A percentile compares a stretch with the other conserved stretches of the same genome.
Evolutionary conservation across 371 early-diverging fungal genomes (phyloP).

Genomic region (Modicella reniformis): DNA sequence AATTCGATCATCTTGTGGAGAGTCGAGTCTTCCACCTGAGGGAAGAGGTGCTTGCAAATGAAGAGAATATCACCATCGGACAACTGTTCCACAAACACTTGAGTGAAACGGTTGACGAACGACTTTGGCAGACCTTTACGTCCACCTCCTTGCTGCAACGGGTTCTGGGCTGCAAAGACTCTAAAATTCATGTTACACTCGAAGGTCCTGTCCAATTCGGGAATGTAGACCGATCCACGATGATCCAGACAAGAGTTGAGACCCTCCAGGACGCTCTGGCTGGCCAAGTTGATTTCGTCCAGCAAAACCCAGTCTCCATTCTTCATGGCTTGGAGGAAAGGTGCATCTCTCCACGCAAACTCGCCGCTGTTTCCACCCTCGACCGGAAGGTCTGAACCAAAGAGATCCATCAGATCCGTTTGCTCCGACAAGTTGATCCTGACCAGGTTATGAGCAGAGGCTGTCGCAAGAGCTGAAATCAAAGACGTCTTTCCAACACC

Average conservation of each 20-base stretch:
- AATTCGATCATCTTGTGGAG: constrained; percentile 86
- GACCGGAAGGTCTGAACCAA: constrained; percentile 97
- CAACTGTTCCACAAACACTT: constrained; percentile 91
- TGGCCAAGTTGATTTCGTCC: constrained; percentile 99
- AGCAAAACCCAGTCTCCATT: constrained; percentile 97
- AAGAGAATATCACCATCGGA: constrained; percentile 78
- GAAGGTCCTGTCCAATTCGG: constrained; percentile 91
- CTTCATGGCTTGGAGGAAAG: constrained; percentile 95
- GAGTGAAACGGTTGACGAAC: constrained; percentile 98
- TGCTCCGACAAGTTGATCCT: constrained; percentile 99
- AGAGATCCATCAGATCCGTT: constrained; percentile 98
- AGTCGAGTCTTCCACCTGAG: constrained; percentile 61
- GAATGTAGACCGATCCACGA: constrained; percentile 94
- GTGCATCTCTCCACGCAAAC: constrained; percentile 97
- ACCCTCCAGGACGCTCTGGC: constrained; percentile 99
- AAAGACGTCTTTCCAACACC: constrained; percentile 98
- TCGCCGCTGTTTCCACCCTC: constrained; percentile 88
- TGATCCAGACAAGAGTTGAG: constrained; percentile 99
- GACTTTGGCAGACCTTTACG: constrained; percentile 98
- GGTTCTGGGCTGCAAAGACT: constrained; percentile 99
- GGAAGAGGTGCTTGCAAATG: constrained; percentile 79
- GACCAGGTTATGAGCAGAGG: constrained; percentile 85
- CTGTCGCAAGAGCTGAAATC: constrained; percentile 85
- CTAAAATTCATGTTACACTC: constrained; percentile 85
- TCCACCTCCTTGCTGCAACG: constrained; percentile 96